Percentiles rank a stretch among this genome's conserved stretches.
Evolutionary conservation across 2,329 filamentous ascomycete species (phyloP).

Genomic region (Verticillium klebahnii): DNA sequence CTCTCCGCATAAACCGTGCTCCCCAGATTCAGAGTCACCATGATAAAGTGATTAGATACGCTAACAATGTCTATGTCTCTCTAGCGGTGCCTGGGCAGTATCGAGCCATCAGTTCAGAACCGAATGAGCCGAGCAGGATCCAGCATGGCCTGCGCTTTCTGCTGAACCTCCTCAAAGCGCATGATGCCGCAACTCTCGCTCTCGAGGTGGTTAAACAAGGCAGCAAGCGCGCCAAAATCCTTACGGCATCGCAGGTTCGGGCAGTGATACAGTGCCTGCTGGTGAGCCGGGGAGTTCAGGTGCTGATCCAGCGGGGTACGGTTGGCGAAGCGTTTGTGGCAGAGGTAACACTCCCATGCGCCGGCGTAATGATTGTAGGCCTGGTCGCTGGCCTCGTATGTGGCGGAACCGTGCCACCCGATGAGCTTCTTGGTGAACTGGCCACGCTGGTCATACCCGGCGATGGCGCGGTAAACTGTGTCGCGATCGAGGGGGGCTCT

Average conservation of each 20-base stretch:
- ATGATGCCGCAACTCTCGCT: slow-evolving; percentile 35
- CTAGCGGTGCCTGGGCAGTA: too few relatives aligned
- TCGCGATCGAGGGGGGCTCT: slow-evolving; percentile 42
- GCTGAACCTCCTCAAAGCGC: slow-evolving; percentile 31
- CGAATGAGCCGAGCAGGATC: background rate
- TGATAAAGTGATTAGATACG: too few relatives aligned
- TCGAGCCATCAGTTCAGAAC: background rate
- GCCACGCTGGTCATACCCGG: slow-evolving; percentile 38
- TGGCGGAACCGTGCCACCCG: slow-evolving; percentile 31
- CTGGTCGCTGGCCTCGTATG: slow-evolving; percentile 30
- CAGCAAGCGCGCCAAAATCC: slow-evolving; percentile 34
- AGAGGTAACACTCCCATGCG: slow-evolving; percentile 50
- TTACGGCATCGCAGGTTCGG: slow-evolving; percentile 24
- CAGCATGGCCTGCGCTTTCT: slow-evolving; percentile 3
- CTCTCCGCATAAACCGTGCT: too few relatives aligned
- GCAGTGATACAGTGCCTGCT: slow-evolving; percentile 34
- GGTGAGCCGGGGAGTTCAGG: slow-evolving; percentile 44
- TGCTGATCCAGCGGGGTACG: slow-evolving; percentile 42
- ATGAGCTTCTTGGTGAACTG: slow-evolving; percentile 47
- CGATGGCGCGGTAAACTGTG: slow-evolving; percentile 39
- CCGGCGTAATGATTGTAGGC: slow-evolving; percentile 37
- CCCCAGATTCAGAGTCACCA: too few relatives aligned
- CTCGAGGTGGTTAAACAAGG: slow-evolving; percentile 37
- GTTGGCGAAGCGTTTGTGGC: slow-evolving; percentile 35
- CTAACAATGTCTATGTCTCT: too few relatives aligned